Evolutionary conservation across 2,329 filamentous ascomycete genomes (phyloP).

Genomic region (Delphinella strobiligena): DNA sequence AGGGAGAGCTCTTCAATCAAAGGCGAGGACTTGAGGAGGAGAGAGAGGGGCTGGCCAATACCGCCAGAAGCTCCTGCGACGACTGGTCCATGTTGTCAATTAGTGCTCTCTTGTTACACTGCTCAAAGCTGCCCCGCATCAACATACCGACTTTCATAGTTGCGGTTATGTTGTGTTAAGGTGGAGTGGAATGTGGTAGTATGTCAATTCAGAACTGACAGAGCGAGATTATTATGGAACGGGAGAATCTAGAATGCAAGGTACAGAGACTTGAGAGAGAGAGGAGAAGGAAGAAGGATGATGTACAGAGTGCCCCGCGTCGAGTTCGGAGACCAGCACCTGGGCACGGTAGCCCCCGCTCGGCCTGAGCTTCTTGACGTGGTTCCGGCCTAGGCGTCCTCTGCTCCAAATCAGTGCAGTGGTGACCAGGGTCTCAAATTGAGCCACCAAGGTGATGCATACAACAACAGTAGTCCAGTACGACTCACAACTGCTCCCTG

Average conservation of each 20-base stretch:
- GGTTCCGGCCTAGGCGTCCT: too few relatives aligned
- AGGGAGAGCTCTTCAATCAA: conserved; percentile 85
- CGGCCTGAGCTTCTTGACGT: too few relatives aligned
- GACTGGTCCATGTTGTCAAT: conserved; percentile 21
- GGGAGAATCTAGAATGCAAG: conserved; percentile 1
- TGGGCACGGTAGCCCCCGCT: too few relatives aligned
- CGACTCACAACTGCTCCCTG: too few relatives aligned
- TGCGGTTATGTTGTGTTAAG: conserved; percentile 10
- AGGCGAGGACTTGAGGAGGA: conserved; percentile 84
- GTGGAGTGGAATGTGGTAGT: too few relatives aligned
- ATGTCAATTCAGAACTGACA: neutral
- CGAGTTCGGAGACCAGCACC: too few relatives aligned
- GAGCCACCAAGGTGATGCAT: too few relatives aligned
- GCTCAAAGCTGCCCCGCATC: neutral
- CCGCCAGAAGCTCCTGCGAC: conserved; percentile 96
- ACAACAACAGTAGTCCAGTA: too few relatives aligned
- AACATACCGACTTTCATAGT: conserved; percentile 16
- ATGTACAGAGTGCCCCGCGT: too few relatives aligned
- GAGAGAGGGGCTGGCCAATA: conserved; percentile 90
- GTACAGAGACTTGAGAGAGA: conserved; percentile 6
- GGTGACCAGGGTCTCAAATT: too few relatives aligned
- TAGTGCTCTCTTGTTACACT: neutral
- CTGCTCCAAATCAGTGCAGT: too few relatives aligned
- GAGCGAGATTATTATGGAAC: neutral
- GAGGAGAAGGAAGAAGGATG: conserved; percentile 3